Base-by-base conservation (phyloP, 768 basidiomycete species). In the Amanita fuliginea region DNA sequence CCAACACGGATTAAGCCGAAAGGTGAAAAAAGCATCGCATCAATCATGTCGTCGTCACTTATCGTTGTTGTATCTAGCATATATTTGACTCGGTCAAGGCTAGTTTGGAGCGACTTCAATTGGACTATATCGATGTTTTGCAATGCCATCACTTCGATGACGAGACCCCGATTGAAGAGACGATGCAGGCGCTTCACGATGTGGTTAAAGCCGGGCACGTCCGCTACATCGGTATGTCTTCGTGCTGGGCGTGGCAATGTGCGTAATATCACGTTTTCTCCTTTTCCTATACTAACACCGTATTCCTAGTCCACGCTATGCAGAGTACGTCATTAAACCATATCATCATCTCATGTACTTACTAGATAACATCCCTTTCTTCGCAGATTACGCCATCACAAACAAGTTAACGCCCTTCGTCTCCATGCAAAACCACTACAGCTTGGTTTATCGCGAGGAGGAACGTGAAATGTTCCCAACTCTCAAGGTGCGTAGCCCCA, bases 361-460 rank as follows among this genome's bases (percentile, higher is more conserved):
- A 42, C 21, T 8, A 42, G 9, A 18, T 32, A 24, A 1, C 5
- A 1, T 32, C 5, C 19, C 47, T 11, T 14, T 43, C 7, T 14
- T 43, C 7, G 14, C 32, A 80, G 78, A 77, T 56, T 81, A 81
- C 54, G 80, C 80, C 0, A 74, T 80, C 48, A 59, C 69, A 36
- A 74, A 82, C 62, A 70, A 72, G 6, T 61, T 78, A 2, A 77
- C 75, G 0, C 75, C 73, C 3, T 81, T 82, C 64, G 76, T 82
- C 54, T 76, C 77, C 1, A 80, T 83, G 80, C 80, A 82, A 63
- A 82, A 82, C 56, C 76, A 78, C 54, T 73, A 83, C 58, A 76
- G 61, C 49, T 61, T 80, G 18, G 55, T 77, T 9, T 83, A 83
- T 56, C 67, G 81, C 6, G 81, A 83, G 57, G 81, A 83, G 59